These are phyloP conservation scores for Tilletia indica DNA, from an alignment of 1,284 basidiomycete genomes.

Conservation along the genomic window DNA sequence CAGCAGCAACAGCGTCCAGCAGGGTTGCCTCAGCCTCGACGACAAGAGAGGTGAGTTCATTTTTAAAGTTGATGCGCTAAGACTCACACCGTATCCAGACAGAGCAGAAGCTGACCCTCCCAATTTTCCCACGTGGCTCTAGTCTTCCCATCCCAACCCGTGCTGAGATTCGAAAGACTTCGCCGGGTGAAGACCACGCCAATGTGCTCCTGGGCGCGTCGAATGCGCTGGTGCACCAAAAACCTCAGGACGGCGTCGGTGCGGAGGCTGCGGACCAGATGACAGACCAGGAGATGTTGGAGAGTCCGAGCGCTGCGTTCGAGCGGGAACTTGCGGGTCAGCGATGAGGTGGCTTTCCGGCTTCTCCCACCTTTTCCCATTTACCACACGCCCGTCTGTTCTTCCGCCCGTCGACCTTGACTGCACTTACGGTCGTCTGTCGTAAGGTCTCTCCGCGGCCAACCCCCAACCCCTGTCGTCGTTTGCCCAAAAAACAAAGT, in stretches of 20 bases:
- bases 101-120: slow-evolving; percentile 1
- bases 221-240: slow-evolving; percentile 28
- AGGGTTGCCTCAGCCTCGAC: slow-evolving; percentile 23
- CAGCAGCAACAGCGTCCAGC: neutral
- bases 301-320: slow-evolving; percentile 36
- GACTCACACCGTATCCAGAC: slow-evolving; percentile 9
- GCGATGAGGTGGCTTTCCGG: neutral
- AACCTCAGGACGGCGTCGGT: slow-evolving; percentile 32
- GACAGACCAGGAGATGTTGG: slow-evolving; percentile 40
- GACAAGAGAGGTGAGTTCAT: slow-evolving; percentile 36
- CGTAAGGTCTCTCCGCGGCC: no score
- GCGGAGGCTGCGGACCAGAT: slow-evolving; percentile 34
- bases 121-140: slow-evolving; percentile 1
- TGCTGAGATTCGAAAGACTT: slow-evolving; percentile 42
- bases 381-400: no score
- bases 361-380: no score
- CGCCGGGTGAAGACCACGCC: slow-evolving; percentile 32
- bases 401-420: no score
- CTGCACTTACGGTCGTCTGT: no score
- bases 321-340: slow-evolving; percentile 12
- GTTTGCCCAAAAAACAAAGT: no score
- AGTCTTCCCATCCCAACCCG: slow-evolving; percentile 48
- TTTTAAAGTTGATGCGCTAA: neutral
- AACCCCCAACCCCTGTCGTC: no score
- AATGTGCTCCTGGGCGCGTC: slow-evolving; percentile 38